Evolutionary conservation across 768 basidiomycete species (phyloP), one percentile per base, ranked within the genome.

Genomic region (Boletus rubescentipes): DNA sequence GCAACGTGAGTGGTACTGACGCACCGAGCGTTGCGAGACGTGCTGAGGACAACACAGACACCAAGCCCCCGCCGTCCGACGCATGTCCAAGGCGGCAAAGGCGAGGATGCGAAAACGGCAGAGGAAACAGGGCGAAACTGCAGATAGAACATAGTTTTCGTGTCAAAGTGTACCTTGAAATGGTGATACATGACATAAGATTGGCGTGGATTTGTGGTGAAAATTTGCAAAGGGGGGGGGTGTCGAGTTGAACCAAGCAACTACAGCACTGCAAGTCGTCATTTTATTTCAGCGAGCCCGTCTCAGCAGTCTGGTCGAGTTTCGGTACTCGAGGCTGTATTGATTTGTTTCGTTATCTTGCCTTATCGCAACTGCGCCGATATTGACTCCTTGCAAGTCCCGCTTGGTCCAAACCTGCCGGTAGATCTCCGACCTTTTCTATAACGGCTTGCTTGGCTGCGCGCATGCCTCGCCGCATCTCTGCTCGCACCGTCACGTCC

Each of bases 401-500:
- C 50, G 46, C 60, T 61, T 55, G 51, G 60, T 51, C 44, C 54
- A 62, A 63, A 43, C 52, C 61, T 56, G 58, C 67, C 64, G 61
- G 63, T 61, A 65, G 61, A 71, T 71, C 66, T 71, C 71, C 71
- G 69, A 72, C 69, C 67, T 62, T 57, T 54, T 71, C 66, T 71
- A 71, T 72, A 69, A 66, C 60, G 61, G 62, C 62, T 64, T 52
- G 51, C 65, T 65, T 62, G 67, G 69, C 70, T 71, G 72, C 68
- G 68, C 62, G 48, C 62, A 85, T 85, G 83, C 81, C 84, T 72
- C 82, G 81, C 70, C 83, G 82, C 69, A 70, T 76, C 54, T 74
- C 78, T 51, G 59, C 73, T 61, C 79, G 75, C 60, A 61, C 66
- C 43, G 63, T 68, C 59, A 65, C 66, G 18, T 62, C 66, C 47